phyloP scores from a whole-genome alignment of 306 rosid species.

The Cercis canadensis region DNA sequence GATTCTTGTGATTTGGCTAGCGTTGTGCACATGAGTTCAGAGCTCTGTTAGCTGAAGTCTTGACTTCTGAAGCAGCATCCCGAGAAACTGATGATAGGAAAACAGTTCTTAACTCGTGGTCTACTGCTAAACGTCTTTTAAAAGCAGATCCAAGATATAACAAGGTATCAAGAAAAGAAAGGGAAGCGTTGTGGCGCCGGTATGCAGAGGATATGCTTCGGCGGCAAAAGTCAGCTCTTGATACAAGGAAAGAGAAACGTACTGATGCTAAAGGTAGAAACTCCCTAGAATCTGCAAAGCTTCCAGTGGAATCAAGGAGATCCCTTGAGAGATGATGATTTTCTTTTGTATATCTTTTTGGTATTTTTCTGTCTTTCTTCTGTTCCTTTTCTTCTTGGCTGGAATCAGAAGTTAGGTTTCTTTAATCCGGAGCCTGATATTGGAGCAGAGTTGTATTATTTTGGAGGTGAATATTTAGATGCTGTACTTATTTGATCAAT shows the following conservation, averaged over 20 bases:
- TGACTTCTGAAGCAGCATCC: constrained; percentile 69
- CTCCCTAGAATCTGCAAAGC: constrained; percentile 55
- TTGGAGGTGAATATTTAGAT: too few species aligned
- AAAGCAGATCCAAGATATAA: constrained; percentile 78
- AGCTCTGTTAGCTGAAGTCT: constrained; percentile 69
- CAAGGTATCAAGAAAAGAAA: constrained; percentile 80
- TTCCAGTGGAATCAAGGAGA: constrained; percentile 56
- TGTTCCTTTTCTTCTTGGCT: neutral
- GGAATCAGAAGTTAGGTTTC: too few species aligned
- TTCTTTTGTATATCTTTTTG: constrained; percentile 17
- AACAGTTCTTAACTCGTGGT: constrained; percentile 87
- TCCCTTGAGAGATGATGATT: constrained; percentile 55
- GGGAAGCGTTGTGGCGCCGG: constrained; percentile 83
- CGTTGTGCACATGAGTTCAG: constrained; percentile 82
- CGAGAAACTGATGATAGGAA: constrained; percentile 75
- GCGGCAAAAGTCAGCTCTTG: constrained; percentile 64
- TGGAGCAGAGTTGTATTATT: too few species aligned
- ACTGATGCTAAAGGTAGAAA: constrained; percentile 56
- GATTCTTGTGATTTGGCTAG: constrained; percentile 50
- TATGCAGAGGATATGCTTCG: constrained; percentile 71
- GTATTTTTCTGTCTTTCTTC: neutral
- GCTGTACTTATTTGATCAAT: too few species aligned
- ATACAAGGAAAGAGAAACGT: constrained; percentile 66
- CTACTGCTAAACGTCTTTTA: constrained; percentile 75
- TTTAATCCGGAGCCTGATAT: too few species aligned